Percentiles rank a stretch among this genome's conserved stretches.
These are phyloP conservation scores for Amniculicola lignicola DNA, from an alignment of 495 filamentous ascomycete genomes.

Conservation along the genomic window DNA sequence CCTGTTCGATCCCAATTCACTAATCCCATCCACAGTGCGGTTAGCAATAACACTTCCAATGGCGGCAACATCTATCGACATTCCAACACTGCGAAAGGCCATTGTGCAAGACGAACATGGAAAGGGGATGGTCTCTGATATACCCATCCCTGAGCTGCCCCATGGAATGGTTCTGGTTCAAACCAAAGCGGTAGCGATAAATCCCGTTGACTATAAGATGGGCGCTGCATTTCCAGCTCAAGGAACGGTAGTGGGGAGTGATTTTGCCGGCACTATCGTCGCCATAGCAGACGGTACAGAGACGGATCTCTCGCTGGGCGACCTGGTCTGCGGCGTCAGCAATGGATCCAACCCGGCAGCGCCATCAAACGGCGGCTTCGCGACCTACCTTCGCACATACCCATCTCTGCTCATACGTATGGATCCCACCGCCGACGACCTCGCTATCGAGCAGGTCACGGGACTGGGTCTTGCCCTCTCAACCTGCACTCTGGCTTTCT, in stretches of 20 bases:
- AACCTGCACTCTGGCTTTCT: not conserved
- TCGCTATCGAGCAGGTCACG: not conserved
- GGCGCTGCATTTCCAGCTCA: not conserved
- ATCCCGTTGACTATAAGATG: not conserved
- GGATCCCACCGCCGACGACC: not conserved
- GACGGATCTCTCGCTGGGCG: not conserved
- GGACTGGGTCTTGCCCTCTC: not conserved
- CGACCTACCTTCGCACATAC: not conserved
- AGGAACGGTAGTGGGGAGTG: not conserved
- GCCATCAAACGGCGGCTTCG: not conserved
- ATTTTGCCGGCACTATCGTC: not conserved
- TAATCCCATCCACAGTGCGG: too few species aligned
- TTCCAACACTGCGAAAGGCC: too few species aligned
- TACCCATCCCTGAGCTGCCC: not conserved
- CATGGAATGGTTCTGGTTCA: not conserved
- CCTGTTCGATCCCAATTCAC: too few species aligned
- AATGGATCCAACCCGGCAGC: not conserved
- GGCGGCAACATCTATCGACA: too few species aligned
- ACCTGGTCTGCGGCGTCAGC: not conserved
- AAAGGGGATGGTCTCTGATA: too few species aligned
- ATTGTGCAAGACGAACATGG: too few species aligned
- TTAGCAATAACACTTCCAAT: too few species aligned
- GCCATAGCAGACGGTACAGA: not conserved
- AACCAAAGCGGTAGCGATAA: not conserved
- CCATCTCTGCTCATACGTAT: not conserved